These are phyloP conservation scores for Trametes cingulata DNA, from an alignment of 768 basidiomycete genomes.

Conservation along the genomic window DNA sequence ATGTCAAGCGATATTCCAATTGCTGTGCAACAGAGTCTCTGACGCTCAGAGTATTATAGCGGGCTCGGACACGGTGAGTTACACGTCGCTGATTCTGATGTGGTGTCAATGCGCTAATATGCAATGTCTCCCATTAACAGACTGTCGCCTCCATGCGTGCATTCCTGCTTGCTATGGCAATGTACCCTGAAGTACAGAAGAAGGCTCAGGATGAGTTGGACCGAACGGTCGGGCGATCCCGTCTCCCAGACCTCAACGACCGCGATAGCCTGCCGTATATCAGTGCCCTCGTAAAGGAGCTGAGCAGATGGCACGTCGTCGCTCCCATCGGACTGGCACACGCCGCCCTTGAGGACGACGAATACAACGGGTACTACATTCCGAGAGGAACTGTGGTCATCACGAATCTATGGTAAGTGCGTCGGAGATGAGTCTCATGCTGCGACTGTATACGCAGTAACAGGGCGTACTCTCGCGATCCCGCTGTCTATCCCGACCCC, in stretches of 20 bases:
- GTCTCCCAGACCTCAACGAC: conserved; percentile 7
- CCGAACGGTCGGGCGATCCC: background rate
- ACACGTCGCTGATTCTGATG: background rate
- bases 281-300: background rate
- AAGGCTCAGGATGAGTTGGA: conserved; percentile 11
- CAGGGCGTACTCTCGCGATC: conserved; percentile 25
- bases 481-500: conserved; percentile 41
- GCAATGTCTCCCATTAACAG: background rate
- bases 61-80: background rate
- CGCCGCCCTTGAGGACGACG: conserved; percentile 19
- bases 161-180: conserved; percentile 11
- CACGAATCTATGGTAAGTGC: conserved; percentile 14
- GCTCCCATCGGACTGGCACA: background rate
- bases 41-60: background rate
- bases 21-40: background rate
- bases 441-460: background rate
- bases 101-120: background rate
- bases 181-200: conserved; percentile 4
- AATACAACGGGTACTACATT: conserved; percentile 26
- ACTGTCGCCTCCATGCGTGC: background rate
- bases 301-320: background rate
- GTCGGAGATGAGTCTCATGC: background rate
- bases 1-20: background rate
- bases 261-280: background rate
- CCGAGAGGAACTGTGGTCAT: conserved; percentile 25